Evolutionary conservation across 2,329 filamentous ascomycete species (phyloP).

Genomic region (Fulvia fulva): DNA sequence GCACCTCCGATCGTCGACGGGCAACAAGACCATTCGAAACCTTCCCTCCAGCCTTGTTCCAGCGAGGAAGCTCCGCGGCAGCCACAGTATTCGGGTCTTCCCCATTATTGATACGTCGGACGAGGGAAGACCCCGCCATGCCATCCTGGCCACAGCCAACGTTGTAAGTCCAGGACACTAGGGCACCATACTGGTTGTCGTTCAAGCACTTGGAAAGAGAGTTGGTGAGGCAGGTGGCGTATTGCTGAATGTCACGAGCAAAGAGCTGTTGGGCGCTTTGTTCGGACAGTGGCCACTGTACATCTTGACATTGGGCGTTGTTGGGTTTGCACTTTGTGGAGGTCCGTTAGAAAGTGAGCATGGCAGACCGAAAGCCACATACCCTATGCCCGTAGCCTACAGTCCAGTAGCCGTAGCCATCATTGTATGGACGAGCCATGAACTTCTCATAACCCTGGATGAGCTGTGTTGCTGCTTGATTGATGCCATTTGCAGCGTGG

Average conservation of each 20-base stretch:
- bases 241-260: constrained; percentile 1
- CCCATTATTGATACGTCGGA: not conserved
- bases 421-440: constrained; percentile 1
- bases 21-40: not conserved
- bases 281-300: not conserved
- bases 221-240: not conserved
- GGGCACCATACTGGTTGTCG: constrained; percentile 4
- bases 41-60: not conserved
- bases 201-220: not conserved
- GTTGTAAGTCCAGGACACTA: constrained; percentile 4
- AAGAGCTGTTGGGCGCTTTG: not conserved
- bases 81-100: constrained; percentile 5
- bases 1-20: not conserved
- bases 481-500: not conserved
- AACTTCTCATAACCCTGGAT: constrained; percentile 4
- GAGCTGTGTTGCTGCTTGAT: not conserved
- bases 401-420: constrained; percentile 5
- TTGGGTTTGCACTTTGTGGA: not conserved
- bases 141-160: constrained; percentile 1
- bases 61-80: not conserved
- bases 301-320: not conserved
- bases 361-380: not conserved
- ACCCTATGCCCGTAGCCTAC: constrained; percentile 3
- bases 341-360: not conserved
- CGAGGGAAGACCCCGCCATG: constrained; percentile 1